These are phyloP conservation scores for Gymnopilus dilepis DNA, from an alignment of 768 basidiomycete genomes.

Conservation along the genomic window DNA sequence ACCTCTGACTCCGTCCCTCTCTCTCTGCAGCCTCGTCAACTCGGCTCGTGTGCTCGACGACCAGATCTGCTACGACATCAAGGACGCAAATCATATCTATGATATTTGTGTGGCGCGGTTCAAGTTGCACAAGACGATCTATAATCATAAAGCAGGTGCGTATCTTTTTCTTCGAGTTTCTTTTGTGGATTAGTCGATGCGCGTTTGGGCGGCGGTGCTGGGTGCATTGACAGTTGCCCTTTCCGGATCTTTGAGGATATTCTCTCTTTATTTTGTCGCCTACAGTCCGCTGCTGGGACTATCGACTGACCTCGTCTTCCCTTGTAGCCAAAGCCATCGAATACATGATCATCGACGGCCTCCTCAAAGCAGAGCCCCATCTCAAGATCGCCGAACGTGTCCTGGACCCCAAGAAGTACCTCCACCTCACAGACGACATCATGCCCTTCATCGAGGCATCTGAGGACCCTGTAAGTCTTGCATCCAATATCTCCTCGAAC, in stretches of 20 bases:
- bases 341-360: slow-evolving; percentile 83
- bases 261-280: not conserved
- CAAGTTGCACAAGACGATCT: slow-evolving; percentile 82
- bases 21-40: slow-evolving; percentile 58
- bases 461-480: slow-evolving; percentile 48
- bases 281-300: not conserved
- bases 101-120: slow-evolving; percentile 78
- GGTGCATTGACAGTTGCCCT: no score
- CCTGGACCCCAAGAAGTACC: slow-evolving; percentile 59
- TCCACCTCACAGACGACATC: slow-evolving; percentile 74
- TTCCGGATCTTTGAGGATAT: not conserved
- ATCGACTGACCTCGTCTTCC: no score
- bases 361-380: slow-evolving; percentile 67
- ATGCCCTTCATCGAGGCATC: slow-evolving; percentile 63
- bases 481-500: no score
- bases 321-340: slow-evolving; percentile 74
- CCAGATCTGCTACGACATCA: slow-evolving; percentile 82
- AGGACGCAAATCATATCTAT: slow-evolving; percentile 78
- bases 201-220: no score
- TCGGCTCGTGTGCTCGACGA: slow-evolving; percentile 78
- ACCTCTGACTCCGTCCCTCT: not conserved
- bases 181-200: not conserved
- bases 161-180: not conserved
- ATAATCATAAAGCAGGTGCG: slow-evolving; percentile 63
- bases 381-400: slow-evolving; percentile 65